These are phyloP conservation scores for Sporormia fimetaria DNA, from an alignment of 495 filamentous ascomycete species.

Conservation along the genomic window DNA sequence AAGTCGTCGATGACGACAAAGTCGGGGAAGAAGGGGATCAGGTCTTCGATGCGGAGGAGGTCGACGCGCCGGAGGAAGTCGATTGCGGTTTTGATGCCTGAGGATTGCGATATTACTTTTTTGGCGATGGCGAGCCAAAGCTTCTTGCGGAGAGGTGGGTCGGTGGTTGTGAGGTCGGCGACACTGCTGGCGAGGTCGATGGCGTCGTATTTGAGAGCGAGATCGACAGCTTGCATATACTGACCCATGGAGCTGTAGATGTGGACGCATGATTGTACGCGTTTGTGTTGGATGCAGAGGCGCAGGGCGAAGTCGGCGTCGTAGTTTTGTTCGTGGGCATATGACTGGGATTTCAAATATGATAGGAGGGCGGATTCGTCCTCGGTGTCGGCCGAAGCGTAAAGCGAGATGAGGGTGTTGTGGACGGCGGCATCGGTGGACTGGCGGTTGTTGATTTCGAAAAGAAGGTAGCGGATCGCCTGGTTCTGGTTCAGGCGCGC, in stretches of 20 bases:
- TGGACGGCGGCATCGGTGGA: slow-evolving; percentile 84
- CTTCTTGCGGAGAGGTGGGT: slow-evolving; percentile 71
- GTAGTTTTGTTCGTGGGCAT: slow-evolving; percentile 52
- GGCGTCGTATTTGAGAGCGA: slow-evolving; percentile 78
- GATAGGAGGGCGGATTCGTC: slow-evolving; percentile 75
- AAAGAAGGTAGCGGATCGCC: slow-evolving; percentile 85
- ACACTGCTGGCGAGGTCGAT: slow-evolving; percentile 80
- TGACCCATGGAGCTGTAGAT: slow-evolving; percentile 94
- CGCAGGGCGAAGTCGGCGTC: slow-evolving; percentile 96
- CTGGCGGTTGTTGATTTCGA: slow-evolving; percentile 78
- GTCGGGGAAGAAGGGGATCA: slow-evolving; percentile 97
- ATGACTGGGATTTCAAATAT: slow-evolving; percentile 71
- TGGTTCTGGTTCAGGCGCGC: slow-evolving; percentile 65
- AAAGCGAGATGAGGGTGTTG: slow-evolving; percentile 93
- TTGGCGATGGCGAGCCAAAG: slow-evolving; percentile 90
- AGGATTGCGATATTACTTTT: slow-evolving; percentile 75
- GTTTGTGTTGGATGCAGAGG: slow-evolving; percentile 84
- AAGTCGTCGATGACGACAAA: slow-evolving; percentile 99
- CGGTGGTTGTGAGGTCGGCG: slow-evolving; percentile 75
- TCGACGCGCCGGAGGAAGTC: slow-evolving; percentile 88
- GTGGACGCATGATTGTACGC: slow-evolving; percentile 85
- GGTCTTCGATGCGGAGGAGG: slow-evolving; percentile 83
- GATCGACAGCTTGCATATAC: slow-evolving; percentile 81
- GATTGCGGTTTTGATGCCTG: slow-evolving; percentile 87
- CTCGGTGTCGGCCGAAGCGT: slow-evolving; percentile 70